Evolutionary conservation across 164 flowering plant species (phyloP).

Genomic region (Vitis riparia): DNA sequence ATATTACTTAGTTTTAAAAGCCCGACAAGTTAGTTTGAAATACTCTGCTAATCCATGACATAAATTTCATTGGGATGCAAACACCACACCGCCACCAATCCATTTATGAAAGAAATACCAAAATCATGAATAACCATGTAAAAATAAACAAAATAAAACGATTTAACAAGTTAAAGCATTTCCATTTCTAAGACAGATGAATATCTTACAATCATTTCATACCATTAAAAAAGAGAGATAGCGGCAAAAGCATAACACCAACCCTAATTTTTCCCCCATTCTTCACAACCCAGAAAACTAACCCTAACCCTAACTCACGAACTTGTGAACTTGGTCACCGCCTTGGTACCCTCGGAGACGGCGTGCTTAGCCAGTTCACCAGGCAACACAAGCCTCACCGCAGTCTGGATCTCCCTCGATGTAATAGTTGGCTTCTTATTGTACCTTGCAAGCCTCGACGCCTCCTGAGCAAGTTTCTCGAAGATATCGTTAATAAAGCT

Average conservation of each 20-base stretch:
- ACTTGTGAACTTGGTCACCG: conserved; percentile 53
- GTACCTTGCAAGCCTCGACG: conserved; percentile 44
- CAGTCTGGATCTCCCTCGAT: conserved; percentile 52
- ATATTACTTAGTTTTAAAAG: no score
- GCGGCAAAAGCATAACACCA: conserved; percentile 25
- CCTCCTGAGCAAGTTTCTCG: conserved; percentile 47
- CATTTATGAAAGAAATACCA: no score
- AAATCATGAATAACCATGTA: no score
- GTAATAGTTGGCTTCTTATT: conserved; percentile 52
- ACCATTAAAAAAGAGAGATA: background rate
- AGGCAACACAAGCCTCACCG: conserved; percentile 48
- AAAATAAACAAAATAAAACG: no score
- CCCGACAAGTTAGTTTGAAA: no score
- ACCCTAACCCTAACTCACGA: conserved; percentile 14
- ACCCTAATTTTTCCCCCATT: background rate
- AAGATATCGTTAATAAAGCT: conserved; percentile 38
- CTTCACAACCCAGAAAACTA: no score
- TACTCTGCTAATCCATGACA: no score
- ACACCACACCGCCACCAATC: no score
- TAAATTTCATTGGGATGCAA: no score
- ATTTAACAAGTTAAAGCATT: no score
- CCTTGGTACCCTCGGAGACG: conserved; percentile 56
- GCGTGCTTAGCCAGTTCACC: conserved; percentile 61
- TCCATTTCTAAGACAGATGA: no score
- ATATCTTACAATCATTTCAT: background rate